A percentile compares a stretch with the other conserved stretches of the same genome.
Evolutionary conservation across 2,329 filamentous ascomycete genomes (phyloP).

Genomic region (Bimuria novae-zelandiae): DNA sequence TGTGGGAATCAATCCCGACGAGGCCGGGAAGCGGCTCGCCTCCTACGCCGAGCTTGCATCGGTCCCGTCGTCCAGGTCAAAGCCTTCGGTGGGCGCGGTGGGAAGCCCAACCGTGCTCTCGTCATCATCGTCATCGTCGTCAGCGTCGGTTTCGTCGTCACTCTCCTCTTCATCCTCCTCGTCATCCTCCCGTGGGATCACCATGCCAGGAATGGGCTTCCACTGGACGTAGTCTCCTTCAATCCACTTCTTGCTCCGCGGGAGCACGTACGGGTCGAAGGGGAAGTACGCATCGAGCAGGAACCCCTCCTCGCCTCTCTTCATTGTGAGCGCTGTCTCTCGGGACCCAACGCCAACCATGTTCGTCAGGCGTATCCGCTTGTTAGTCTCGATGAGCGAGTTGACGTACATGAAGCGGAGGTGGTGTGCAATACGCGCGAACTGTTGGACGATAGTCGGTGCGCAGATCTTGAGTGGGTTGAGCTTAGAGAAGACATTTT

Average conservation of each 20-base stretch:
- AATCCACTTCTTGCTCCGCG: conserved; percentile 85
- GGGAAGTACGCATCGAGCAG: conserved; percentile 95
- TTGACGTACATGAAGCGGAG: conserved; percentile 89
- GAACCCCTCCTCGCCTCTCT: conserved; percentile 75
- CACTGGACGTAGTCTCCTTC: conserved; percentile 58
- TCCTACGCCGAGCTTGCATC: conserved; percentile 11
- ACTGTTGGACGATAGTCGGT: conserved; percentile 86
- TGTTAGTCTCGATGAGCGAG: conserved; percentile 87
- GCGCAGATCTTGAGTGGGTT: conserved; percentile 97
- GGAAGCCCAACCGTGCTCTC: not conserved
- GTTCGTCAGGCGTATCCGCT: conserved; percentile 79
- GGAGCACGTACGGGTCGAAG: conserved; percentile 94
- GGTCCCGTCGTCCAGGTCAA: conserved; percentile 11
- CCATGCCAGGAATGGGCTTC: conserved; percentile 45
- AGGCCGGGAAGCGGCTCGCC: conserved; percentile 1
- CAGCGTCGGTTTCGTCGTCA: conserved; percentile 32
- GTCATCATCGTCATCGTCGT: conserved; percentile 20
- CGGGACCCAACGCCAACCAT: conserved; percentile 52
- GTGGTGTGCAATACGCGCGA: conserved; percentile 83
- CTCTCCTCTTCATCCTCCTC: conserved; percentile 47
- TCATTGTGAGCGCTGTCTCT: conserved; percentile 57
- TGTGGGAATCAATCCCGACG: conserved; percentile 1
- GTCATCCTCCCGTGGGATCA: conserved; percentile 51
- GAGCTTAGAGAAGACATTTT: conserved; percentile 82
- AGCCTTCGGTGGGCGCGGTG: not conserved